Evolutionary conservation across 2,329 filamentous ascomycete genomes (phyloP).

Genomic region (Aspergillus hiratsukae): DNA sequence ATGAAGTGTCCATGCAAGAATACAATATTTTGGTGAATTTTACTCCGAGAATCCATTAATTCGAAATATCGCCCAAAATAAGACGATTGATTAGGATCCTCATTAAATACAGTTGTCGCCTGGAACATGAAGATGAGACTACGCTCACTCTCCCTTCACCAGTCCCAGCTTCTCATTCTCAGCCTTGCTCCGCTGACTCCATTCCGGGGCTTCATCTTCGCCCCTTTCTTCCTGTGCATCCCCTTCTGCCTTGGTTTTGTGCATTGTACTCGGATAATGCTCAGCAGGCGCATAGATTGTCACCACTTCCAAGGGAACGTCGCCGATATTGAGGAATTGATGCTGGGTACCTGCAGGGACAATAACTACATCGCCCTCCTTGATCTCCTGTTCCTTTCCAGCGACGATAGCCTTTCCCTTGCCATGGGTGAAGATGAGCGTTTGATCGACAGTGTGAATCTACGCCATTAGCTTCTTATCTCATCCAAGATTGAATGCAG

Average conservation of each 20-base stretch:
- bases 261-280: conserved; percentile 56
- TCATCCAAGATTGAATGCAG: too few species aligned
- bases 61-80: not conserved
- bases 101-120: not conserved
- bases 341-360: conserved; percentile 63
- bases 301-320: conserved; percentile 56
- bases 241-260: conserved; percentile 60
- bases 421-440: conserved; percentile 60
- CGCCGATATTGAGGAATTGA: conserved; percentile 60
- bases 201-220: conserved; percentile 57
- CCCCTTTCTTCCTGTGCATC: conserved; percentile 60
- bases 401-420: conserved; percentile 55
- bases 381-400: conserved; percentile 54
- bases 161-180: conserved; percentile 55
- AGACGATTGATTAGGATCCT: not conserved
- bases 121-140: not conserved
- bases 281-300: conserved; percentile 62
- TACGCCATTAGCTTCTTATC: conserved; percentile 6
- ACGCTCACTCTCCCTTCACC: conserved; percentile 39
- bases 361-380: conserved; percentile 55
- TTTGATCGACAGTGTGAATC: conserved; percentile 59
- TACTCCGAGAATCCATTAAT: not conserved
- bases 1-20: not conserved
- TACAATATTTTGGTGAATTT: conserved; percentile 3
- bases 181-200: conserved; percentile 53